These are phyloP conservation scores for Ceratocystis huliohia DNA, from an alignment of 2,329 filamentous ascomycete genomes.

Conservation along the genomic window DNA sequence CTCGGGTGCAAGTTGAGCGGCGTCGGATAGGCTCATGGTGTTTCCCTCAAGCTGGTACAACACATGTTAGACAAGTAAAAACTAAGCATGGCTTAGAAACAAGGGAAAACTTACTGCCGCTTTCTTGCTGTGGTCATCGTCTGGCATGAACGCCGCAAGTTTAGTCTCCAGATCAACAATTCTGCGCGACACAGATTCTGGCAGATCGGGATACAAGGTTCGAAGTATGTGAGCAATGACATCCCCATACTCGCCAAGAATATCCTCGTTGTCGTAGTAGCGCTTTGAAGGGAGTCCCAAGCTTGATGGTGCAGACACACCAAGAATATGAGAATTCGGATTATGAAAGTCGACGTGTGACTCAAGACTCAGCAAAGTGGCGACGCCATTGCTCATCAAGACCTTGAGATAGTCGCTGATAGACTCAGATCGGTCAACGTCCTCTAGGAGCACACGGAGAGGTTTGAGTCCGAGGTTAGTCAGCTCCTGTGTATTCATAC, in stretches of 20 bases:
- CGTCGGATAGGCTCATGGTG: conserved; percentile 44
- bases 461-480: conserved; percentile 43
- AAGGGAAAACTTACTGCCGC: conserved; percentile 37
- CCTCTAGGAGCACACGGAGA: conserved; percentile 43
- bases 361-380: conserved; percentile 30
- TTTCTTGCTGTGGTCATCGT: conserved; percentile 45
- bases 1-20: conserved; percentile 42
- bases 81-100: background rate
- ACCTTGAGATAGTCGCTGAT: conserved; percentile 34
- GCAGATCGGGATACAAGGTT: conserved; percentile 28
- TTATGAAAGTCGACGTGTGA: conserved; percentile 34
- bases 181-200: conserved; percentile 31
- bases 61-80: background rate
- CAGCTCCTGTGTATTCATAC: conserved; percentile 48
- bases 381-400: conserved; percentile 35
- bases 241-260: conserved; percentile 39
- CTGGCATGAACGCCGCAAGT: conserved; percentile 46
- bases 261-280: conserved; percentile 44
- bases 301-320: conserved; percentile 34
- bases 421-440: conserved; percentile 30
- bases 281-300: conserved; percentile 51
- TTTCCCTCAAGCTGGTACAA: conserved; percentile 30
- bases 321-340: conserved; percentile 29
- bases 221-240: conserved; percentile 24
- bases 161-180: conserved; percentile 47